Base-by-base conservation (phyloP, 306 rosid species). In the Pterocarpus santalinus region DNA sequence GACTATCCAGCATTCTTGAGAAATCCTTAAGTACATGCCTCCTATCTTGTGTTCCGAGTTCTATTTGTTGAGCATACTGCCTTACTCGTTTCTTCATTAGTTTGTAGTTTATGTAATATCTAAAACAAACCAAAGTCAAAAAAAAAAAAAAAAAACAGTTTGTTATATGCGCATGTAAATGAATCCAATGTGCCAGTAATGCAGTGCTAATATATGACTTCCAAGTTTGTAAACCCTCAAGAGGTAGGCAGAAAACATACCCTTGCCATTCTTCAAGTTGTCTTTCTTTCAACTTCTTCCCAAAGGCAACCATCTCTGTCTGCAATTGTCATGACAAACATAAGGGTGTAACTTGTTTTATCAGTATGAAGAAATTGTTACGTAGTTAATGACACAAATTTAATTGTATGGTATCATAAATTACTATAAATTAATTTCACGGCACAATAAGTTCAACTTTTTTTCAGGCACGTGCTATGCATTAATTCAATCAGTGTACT, bases 221-320 rank as follows among this genome's bases (percentile, higher is more conserved):
- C 1, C 0, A 68, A 13, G 66, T 58, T 79, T 79, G 51, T 44
- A 46, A 71, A 51, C 14, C 46, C 12, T 63, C 13, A 69, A 70
- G 5, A 33, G 12, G 35, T 15, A n/a, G 1, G 64, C 32, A 79
- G 12, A 57, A 81, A 43, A 16, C 90, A 68, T 88, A 94, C 98
- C 94, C 90, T 86, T 79, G 88, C 98, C 98, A 94, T 92, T 92
- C 97, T 86, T 80, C 76, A 56, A 89, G 77, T 80, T 87, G 97
- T 72, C 98, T 90, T 65, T 89, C 92, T 90, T 91, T 94, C 68
- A 94, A 85, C 92, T 90, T 92, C 79, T 94, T 94, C 87, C 98
- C 98, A 33, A 94, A 94, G 73, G 91, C 91, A 85, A 94, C 98
- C 98, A 94, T 94, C 78, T 89, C 63, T 83, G 72, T 71, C 90